Conservation (phyloP, 2,329 filamentous ascomycete genomes). For the Aspergillus aculeatinus region DNA sequence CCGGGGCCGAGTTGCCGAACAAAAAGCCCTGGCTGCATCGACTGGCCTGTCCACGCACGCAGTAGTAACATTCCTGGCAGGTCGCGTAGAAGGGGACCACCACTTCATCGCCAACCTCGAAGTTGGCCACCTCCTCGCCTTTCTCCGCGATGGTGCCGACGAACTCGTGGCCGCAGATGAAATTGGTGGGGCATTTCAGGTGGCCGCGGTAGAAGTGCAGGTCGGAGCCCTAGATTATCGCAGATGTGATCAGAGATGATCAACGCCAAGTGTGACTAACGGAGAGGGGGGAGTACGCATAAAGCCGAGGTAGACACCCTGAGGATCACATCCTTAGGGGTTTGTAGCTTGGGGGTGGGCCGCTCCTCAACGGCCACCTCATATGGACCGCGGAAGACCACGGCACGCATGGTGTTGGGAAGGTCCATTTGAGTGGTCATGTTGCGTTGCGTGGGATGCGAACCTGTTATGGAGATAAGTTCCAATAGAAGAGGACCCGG, state of each 20-base stretch:
- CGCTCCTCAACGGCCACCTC: constrained; percentile 74
- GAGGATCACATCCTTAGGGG: constrained; percentile 72
- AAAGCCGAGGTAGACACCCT: constrained; percentile 78
- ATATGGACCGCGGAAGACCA: constrained; percentile 77
- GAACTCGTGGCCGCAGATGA: constrained; percentile 77
- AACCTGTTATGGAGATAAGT: too few relatives aligned
- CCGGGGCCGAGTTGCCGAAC: constrained; percentile 61
- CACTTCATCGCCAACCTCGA: constrained; percentile 72
- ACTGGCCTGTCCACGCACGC: constrained; percentile 68
- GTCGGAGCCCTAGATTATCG: constrained; percentile 45
- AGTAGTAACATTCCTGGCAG: constrained; percentile 80
- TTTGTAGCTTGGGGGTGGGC: constrained; percentile 69
- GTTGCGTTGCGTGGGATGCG: too few relatives aligned
- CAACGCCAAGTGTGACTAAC: background rate
- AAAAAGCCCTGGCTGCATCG: constrained; percentile 68
- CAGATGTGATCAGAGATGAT: too few relatives aligned
- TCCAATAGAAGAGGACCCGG: too few relatives aligned
- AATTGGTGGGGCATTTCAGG: constrained; percentile 63
- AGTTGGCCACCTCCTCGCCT: constrained; percentile 56
- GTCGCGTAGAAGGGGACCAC: constrained; percentile 80
- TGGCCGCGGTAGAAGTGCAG: constrained; percentile 83
- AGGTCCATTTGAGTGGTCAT: background rate
- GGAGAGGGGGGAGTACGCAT: constrained; percentile 59
- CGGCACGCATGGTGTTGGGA: constrained; percentile 72
- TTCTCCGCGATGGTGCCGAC: constrained; percentile 69